Evolutionary conservation across 108 stramenopile genomes (phyloP).

Genomic region (Schizochytrium sp.): DNA sequence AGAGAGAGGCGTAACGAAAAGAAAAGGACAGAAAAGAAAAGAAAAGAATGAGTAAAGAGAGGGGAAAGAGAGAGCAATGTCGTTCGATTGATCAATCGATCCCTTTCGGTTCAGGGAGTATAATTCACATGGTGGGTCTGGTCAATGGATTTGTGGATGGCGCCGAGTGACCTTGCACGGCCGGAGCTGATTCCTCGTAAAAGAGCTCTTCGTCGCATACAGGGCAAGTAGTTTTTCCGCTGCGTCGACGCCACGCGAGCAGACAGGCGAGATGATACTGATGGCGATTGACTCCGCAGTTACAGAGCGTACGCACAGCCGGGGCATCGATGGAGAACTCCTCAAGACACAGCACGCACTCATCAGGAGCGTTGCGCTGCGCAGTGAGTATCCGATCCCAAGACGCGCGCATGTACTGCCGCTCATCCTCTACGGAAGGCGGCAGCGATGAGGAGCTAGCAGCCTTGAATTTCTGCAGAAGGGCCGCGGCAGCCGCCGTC

Average conservation of each 20-base stretch:
- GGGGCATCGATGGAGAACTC: neutral
- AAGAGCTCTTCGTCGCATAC: conserved; percentile 15
- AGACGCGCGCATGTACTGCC: neutral
- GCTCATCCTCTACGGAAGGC: conserved; percentile 8
- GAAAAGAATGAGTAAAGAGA: too few relatives aligned
- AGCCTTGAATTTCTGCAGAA: neutral
- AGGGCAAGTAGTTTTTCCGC: neutral
- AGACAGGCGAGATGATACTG: neutral
- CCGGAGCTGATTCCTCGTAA: neutral
- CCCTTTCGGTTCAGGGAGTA: too few relatives aligned
- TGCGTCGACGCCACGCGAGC: neutral
- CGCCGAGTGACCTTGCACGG: neutral
- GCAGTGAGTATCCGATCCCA: neutral
- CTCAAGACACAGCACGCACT: neutral
- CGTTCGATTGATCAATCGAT: too few relatives aligned
- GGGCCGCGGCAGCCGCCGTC: neutral
- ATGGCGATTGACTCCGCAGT: neutral
- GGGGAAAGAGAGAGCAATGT: too few relatives aligned
- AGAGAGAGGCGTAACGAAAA: too few relatives aligned
- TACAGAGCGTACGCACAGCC: neutral
- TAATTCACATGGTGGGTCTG: neutral
- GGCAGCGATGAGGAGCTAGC: neutral
- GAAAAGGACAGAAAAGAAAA: too few relatives aligned
- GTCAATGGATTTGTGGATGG: neutral
- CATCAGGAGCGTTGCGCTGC: neutral